Evolutionary conservation across 2,329 filamentous ascomycete genomes (phyloP), one percentile per base, ranked within the genome.

Genomic region (Cercospora sp.): DNA sequence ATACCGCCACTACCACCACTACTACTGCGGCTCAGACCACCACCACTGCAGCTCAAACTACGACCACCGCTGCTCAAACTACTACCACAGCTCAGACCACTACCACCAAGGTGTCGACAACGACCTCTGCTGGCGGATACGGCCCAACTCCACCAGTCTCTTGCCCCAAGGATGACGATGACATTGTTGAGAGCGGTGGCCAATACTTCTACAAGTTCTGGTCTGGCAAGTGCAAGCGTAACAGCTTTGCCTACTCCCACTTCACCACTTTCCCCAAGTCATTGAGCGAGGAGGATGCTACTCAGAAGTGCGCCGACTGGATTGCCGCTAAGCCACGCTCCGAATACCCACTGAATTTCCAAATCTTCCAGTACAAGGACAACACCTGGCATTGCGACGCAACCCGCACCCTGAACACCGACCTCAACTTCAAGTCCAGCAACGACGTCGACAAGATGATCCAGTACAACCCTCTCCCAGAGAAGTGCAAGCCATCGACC

Each of bases 171-270:
- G 48, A 53, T 26, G 23, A 53, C 20, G 48, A 53, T 8, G 48
- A 53, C 48, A 53, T 53, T 6, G 23, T 53, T 28, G 48, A 53
- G 23, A 53, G 48, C 48, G 48, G 48, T 28, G 48, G 48, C 48
- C 48, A 28, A 53, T 58, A 58, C 55, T 58, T 31, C 13, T 58
- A 58, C 55, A 58, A 33, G 55, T 58, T 58, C 55, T 58, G 55
- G 55, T 58, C 55, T 58, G 55, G 55, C 55, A 58, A 36, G 16
- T 58, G 55, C 55, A 36, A 31, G 28, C 55, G 55, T 7, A 58
- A 58, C 55, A 58, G 55, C 28, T 58, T 58, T 28, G n/a, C 26
- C n/a, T 58, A 33, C 28, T 58, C 55, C 13, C 28, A 58, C 55
- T 33, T 9, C 55, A 58, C 16, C 28, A 58, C 28, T 36, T 58